A percentile compares a stretch with the other conserved stretches of the same genome.
These are phyloP conservation scores for Gynochthodes officinalis DNA, from an alignment of 257 asterid species.

Conservation along the genomic window DNA sequence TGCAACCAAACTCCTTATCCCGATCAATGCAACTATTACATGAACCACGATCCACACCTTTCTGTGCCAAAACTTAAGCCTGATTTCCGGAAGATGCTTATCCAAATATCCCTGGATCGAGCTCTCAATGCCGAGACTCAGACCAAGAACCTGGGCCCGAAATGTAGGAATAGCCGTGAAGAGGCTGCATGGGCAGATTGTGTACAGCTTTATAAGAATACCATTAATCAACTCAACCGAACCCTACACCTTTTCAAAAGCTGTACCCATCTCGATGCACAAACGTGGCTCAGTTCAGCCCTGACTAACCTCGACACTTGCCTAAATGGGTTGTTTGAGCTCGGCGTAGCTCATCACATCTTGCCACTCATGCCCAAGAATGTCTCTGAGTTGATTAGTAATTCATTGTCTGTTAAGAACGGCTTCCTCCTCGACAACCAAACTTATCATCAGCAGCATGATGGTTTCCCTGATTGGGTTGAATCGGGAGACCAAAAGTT, in stretches of 20 bases:
- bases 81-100: slow-evolving; percentile 46
- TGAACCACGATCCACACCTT: slow-evolving; percentile 21
- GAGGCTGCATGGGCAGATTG: slow-evolving; percentile 77
- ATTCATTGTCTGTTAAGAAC: slow-evolving; percentile 48
- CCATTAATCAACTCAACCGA: slow-evolving; percentile 56
- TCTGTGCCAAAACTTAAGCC: slow-evolving; percentile 30
- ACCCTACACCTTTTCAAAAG: slow-evolving; percentile 39
- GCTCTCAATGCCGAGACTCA: slow-evolving; percentile 38
- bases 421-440: slow-evolving; percentile 17
- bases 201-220: slow-evolving; percentile 40
- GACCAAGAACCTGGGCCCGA: slow-evolving; percentile 39
- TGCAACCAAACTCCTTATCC: slow-evolving; percentile 76
- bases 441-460: slow-evolving; percentile 17
- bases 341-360: slow-evolving; percentile 40
- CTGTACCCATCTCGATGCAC: slow-evolving; percentile 53
- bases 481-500: slow-evolving; percentile 21
- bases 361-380: slow-evolving; percentile 51
- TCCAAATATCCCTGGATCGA: slow-evolving; percentile 44
- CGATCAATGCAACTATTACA: slow-evolving; percentile 54
- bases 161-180: slow-evolving; percentile 48
- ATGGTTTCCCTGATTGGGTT: slow-evolving; percentile 36
- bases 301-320: slow-evolving; percentile 72
- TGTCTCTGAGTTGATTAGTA: slow-evolving; percentile 55
- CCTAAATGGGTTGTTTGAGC: slow-evolving; percentile 53
- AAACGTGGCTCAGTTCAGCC: slow-evolving; percentile 80